Percentiles rank a stretch among this genome's conserved stretches.
These are phyloP conservation scores for Euphrasia arctica DNA, from an alignment of 305 asterid genomes.

Conservation along the genomic window DNA sequence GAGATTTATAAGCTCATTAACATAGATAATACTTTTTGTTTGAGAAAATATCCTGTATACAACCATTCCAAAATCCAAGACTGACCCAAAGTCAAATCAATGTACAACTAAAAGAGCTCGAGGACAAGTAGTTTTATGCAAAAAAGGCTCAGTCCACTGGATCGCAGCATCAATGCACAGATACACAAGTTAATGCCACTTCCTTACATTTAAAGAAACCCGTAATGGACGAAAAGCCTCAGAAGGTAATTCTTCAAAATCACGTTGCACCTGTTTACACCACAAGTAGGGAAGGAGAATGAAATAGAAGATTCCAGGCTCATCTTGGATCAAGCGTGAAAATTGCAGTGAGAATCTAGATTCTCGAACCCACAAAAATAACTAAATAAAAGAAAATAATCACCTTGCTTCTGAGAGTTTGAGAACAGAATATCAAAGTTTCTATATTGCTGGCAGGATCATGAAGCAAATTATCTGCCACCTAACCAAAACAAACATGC, in stretches of 20 bases:
- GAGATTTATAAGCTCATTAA: slow-evolving; percentile 4
- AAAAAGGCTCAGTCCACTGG: slow-evolving; percentile 14
- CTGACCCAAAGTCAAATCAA: slow-evolving; percentile 13
- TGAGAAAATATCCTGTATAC: slow-evolving; percentile 6
- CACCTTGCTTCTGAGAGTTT: slow-evolving; percentile 99
- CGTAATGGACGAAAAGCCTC: slow-evolving; percentile 91
- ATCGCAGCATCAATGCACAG: slow-evolving; percentile 11
- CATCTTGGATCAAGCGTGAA: slow-evolving; percentile 22
- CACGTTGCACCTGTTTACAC: slow-evolving; percentile 88
- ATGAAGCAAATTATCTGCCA: slow-evolving; percentile 98
- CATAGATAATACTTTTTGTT: neutral
- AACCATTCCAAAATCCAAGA: slow-evolving; percentile 19
- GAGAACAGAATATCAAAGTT: slow-evolving; percentile 94
- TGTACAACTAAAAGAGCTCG: slow-evolving; percentile 18
- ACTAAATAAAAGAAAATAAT: slow-evolving; percentile 19
- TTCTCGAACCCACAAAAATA: neutral
- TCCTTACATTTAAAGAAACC: slow-evolving; percentile 84
- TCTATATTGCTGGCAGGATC: slow-evolving; percentile 89
- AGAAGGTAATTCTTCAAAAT: slow-evolving; percentile 96
- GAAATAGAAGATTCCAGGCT: slow-evolving; percentile 19
- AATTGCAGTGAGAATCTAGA: slow-evolving; percentile 15
- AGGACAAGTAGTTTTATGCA: slow-evolving; percentile 18
- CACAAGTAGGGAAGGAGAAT: slow-evolving; percentile 10
- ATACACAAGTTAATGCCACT: slow-evolving; percentile 21
- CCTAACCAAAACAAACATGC: slow-evolving; percentile 48